Conservation (phyloP, 352 stramenopile genomes). For the Globisporangium emineosum region DNA sequence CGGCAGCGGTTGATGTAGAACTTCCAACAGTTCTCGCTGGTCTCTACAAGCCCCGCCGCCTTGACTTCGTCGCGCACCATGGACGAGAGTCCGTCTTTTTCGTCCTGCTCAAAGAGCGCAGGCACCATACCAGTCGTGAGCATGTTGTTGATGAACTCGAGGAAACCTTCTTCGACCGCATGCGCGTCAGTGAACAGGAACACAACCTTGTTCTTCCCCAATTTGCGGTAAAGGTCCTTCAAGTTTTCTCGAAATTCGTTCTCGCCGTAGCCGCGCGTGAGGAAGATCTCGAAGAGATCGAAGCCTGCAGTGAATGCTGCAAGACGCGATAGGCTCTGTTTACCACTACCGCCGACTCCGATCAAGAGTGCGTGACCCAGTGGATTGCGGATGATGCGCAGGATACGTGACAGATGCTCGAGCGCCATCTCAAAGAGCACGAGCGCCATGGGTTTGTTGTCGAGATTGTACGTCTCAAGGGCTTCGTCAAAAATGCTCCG, state of each 20-base stretch:
- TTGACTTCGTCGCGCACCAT: slow-evolving; percentile 89
- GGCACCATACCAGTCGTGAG: slow-evolving; percentile 94
- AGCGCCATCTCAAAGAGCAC: slow-evolving; percentile 96
- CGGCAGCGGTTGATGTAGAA: slow-evolving; percentile 93
- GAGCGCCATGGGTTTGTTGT: slow-evolving; percentile 94
- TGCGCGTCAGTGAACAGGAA: slow-evolving; percentile 97
- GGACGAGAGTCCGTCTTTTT: slow-evolving; percentile 84
- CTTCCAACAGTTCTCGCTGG: slow-evolving; percentile 92
- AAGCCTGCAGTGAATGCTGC: slow-evolving; percentile 92
- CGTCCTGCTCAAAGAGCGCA: slow-evolving; percentile 90
- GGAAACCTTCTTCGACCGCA: slow-evolving; percentile 94
- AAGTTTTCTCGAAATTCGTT: slow-evolving; percentile 93
- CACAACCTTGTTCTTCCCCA: slow-evolving; percentile 87
- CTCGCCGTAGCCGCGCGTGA: slow-evolving; percentile 92
- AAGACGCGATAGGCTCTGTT: slow-evolving; percentile 91
- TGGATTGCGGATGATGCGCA: slow-evolving; percentile 92
- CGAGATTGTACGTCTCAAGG: slow-evolving; percentile 92
- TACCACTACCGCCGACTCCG: slow-evolving; percentile 92
- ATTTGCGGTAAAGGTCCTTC: slow-evolving; percentile 91
- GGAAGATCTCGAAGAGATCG: slow-evolving; percentile 93
- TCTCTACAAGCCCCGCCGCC: slow-evolving; percentile 84
- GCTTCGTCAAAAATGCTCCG: slow-evolving; percentile 92
- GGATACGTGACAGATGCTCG: slow-evolving; percentile 90
- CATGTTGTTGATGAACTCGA: slow-evolving; percentile 98
- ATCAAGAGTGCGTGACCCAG: slow-evolving; percentile 93